A percentile compares a stretch with the other conserved stretches of the same genome.
phyloP scores from a whole-genome alignment of 2,329 filamentous ascomycete species.

The Fusarium ramigenum region DNA sequence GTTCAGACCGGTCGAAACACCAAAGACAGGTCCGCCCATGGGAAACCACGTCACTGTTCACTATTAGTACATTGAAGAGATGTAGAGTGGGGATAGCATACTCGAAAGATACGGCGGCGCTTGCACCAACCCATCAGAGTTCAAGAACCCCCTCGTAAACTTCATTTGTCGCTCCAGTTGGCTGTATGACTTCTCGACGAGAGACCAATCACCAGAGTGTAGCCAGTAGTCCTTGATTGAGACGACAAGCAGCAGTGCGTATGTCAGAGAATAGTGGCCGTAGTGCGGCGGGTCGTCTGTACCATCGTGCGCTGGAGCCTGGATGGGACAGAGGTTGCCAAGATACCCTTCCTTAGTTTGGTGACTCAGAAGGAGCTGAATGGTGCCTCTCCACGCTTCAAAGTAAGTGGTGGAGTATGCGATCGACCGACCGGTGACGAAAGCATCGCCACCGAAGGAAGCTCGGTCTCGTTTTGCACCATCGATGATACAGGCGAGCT shows the following conservation, averaged over 20 bases:
- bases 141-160: neutral
- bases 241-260: neutral
- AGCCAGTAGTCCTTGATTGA: slow-evolving; percentile 2
- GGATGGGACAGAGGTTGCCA: neutral
- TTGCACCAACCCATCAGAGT: neutral
- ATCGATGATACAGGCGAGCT: neutral
- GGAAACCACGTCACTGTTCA: slow-evolving; percentile 5
- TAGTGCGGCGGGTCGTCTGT: neutral
- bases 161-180: neutral
- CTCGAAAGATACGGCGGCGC: slow-evolving; percentile 4
- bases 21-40: neutral
- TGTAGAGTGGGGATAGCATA: rapidly evolving
- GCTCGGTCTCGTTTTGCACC: neutral
- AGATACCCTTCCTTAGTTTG: slow-evolving; percentile 1
- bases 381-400: neutral
- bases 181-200: neutral
- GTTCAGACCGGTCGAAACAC: neutral
- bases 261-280: neutral
- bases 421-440: neutral
- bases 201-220: neutral
- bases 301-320: neutral
- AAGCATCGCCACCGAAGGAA: neutral
- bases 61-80: neutral
- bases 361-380: neutral
- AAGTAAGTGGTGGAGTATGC: neutral